Base-by-base conservation (phyloP, 441 rosid species). In the Arabidopsis lyrata region DNA sequence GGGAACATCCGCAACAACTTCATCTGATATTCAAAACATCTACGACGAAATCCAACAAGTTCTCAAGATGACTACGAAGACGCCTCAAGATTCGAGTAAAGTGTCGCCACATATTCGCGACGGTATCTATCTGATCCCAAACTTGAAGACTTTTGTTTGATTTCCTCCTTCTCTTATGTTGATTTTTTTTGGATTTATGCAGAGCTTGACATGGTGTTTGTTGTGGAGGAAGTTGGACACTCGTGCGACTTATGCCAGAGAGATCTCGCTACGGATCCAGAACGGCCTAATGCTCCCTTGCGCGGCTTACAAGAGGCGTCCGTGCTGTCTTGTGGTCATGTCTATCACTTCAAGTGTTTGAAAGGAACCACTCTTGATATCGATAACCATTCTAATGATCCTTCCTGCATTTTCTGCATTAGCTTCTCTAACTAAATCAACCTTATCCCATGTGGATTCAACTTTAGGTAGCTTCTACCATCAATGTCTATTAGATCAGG, bases 291-390 rank as follows among this genome's bases (percentile, higher is more conserved):
- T 13, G 70, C 47, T 42, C 8, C 47, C 15, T 60, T 77, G 31
- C n/a, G 15, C 16, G 27, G n/a, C 11, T 61, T 77, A 72, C 60
- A 72, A 60, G 77, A 77, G 45, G 14, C 65, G 11, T 66, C 74
- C 8, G 81, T 77, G 65, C n/a, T 77, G 59, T 36, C 52, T 27
- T 77, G 81, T 72, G 81, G 77, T 54, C 77, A 72, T 59, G 73
- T 66, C 57, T 72, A 72, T 12, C 77, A 72, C 61, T 72, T 53
- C 45, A 77, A 72, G 70, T 77, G 77, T 54, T 66, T 77, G 49
- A 54, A 8, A 27, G 74, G 77, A 16, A 36, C 74, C 57, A 66
- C 77, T 11, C 66, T 29, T 66, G 81, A 77, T 77, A 38, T 77
- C 1, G 69, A 66, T 1, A 53, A 45, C 12, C 11, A 29, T 53